Percentiles rank a stretch among this genome's conserved stretches.
Conservation (phyloP, 2,329 filamentous ascomycete species). For the Aspergillus fischeri region DNA sequence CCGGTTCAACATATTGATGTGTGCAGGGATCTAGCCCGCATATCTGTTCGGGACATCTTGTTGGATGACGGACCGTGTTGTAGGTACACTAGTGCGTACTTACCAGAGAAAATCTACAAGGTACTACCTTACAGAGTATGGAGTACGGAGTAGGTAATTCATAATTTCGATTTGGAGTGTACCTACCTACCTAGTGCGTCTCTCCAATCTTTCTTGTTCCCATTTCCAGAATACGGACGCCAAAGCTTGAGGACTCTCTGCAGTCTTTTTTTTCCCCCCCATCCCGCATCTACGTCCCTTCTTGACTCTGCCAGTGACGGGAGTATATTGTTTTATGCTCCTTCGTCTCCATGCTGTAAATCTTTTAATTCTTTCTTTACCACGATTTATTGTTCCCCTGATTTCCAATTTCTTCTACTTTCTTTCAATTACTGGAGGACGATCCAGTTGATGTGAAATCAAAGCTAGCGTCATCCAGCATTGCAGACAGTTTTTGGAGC, state of each 20-base stretch:
- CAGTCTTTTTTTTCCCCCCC: constrained; percentile 6
- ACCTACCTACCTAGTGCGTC: not conserved
- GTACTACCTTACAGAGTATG: no score
- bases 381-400: not conserved
- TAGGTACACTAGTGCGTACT: not conserved
- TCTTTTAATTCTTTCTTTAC: constrained; percentile 20
- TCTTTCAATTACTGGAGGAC: constrained; percentile 2
- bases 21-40: not conserved
- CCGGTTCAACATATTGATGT: constrained; percentile 26
- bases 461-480: not conserved
- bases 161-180: not conserved
- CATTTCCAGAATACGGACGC: not conserved
- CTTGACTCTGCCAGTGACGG: not conserved
- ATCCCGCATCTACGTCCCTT: constrained; percentile 8
- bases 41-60: not conserved
- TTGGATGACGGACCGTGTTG: not conserved
- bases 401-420: not conserved
- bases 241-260: constrained; percentile 22
- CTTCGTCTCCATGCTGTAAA: constrained; percentile 15
- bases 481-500: not conserved
- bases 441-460: constrained; percentile 1
- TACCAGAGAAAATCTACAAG: not conserved
- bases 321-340: not conserved
- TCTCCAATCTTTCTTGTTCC: not conserved
- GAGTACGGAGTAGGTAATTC: not conserved